Evolutionary conservation across 2,329 filamentous ascomycete species (phyloP).

Genomic region (Aspergillus quadrilineatus): DNA sequence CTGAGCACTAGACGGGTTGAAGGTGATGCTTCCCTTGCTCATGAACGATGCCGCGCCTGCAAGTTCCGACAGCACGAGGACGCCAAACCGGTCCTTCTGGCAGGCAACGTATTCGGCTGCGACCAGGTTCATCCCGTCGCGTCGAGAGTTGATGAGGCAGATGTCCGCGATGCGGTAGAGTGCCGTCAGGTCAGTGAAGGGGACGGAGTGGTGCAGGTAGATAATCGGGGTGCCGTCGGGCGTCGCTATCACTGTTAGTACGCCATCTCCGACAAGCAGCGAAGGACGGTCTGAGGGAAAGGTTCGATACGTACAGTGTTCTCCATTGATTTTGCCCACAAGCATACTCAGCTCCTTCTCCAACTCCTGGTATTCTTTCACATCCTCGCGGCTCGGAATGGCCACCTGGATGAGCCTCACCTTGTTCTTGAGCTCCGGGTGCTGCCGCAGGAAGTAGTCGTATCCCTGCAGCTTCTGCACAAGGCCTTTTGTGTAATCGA

Average conservation of each 20-base stretch:
- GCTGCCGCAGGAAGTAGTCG: slow-evolving; percentile 86
- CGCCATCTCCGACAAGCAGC: too few relatives aligned
- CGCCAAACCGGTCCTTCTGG: slow-evolving; percentile 79
- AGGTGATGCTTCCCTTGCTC: slow-evolving; percentile 75
- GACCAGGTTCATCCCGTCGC: slow-evolving; percentile 96
- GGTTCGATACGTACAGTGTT: slow-evolving; percentile 57
- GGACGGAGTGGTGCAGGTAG: slow-evolving; percentile 89
- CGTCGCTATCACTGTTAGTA: slow-evolving; percentile 25
- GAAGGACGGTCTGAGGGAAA: too few relatives aligned
- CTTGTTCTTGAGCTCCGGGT: slow-evolving; percentile 91
- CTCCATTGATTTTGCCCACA: slow-evolving; percentile 90
- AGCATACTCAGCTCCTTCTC: slow-evolving; percentile 88
- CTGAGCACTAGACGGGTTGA: slow-evolving; percentile 95
- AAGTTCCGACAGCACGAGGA: slow-evolving; percentile 92
- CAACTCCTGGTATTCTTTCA: slow-evolving; percentile 93
- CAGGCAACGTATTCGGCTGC: slow-evolving; percentile 96
- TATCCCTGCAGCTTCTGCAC: slow-evolving; percentile 91
- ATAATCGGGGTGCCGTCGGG: slow-evolving; percentile 94
- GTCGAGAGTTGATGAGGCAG: slow-evolving; percentile 82
- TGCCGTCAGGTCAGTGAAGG: slow-evolving; percentile 91
- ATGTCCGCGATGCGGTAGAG: slow-evolving; percentile 86
- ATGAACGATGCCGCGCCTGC: slow-evolving; percentile 90
- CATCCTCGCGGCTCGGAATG: slow-evolving; percentile 78
- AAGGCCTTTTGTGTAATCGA: slow-evolving; percentile 97
- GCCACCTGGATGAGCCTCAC: slow-evolving; percentile 92